Evolutionary conservation across 1,284 basidiomycete species (phyloP).

Genomic region (Cryptococcus deneoformans): DNA sequence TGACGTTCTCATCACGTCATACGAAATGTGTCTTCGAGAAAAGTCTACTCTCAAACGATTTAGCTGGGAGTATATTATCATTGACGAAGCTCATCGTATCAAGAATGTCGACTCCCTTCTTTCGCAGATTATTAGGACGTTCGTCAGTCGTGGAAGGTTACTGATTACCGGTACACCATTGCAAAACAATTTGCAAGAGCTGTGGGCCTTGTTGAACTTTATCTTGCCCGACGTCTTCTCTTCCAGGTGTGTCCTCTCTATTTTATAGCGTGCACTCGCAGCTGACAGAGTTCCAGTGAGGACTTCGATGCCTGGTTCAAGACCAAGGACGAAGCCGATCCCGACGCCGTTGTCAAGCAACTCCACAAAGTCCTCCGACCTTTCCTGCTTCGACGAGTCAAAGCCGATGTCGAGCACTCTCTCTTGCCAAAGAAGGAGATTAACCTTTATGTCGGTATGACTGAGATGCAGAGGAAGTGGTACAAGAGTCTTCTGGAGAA

Average conservation of each 20-base stretch:
- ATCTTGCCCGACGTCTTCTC: slow-evolving; percentile 65
- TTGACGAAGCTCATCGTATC: slow-evolving; percentile 99
- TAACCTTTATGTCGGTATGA: slow-evolving; percentile 96
- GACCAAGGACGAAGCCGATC: slow-evolving; percentile 64
- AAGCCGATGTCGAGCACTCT: slow-evolving; percentile 96
- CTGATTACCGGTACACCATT: slow-evolving; percentile 97
- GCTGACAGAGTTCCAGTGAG: slow-evolving; percentile 61
- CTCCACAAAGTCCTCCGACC: slow-evolving; percentile 96
- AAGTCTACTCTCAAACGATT: slow-evolving; percentile 90
- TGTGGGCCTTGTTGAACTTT: slow-evolving; percentile 95
- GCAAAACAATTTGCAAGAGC: slow-evolving; percentile 96
- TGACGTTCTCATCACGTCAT: slow-evolving; percentile 93
- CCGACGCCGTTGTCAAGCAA: slow-evolving; percentile 90
- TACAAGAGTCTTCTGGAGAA: slow-evolving; percentile 95
- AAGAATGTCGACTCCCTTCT: slow-evolving; percentile 99
- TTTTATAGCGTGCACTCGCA: neutral
- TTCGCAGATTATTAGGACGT: slow-evolving; percentile 90
- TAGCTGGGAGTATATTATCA: slow-evolving; percentile 96
- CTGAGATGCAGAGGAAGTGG: slow-evolving; percentile 99
- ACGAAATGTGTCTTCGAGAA: slow-evolving; percentile 97
- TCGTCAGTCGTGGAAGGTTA: slow-evolving; percentile 81
- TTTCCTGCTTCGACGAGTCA: slow-evolving; percentile 92
- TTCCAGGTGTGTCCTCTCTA: slow-evolving; percentile 28
- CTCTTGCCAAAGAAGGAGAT: slow-evolving; percentile 98
- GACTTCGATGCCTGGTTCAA: slow-evolving; percentile 77